Evolutionary conservation across 306 rosid genomes (phyloP).

Genomic region (Quillaja saponaria): DNA sequence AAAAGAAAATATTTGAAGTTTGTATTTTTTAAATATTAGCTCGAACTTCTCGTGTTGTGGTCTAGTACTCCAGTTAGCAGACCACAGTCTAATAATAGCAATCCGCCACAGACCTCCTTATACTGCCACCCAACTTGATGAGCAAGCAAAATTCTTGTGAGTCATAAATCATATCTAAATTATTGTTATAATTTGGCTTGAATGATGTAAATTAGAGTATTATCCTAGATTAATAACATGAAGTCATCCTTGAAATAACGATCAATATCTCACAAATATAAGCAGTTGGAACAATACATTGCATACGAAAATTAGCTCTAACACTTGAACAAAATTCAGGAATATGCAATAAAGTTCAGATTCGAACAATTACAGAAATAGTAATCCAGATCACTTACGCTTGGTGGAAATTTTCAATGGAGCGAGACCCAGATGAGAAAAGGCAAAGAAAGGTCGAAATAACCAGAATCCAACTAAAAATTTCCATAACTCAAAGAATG

Average conservation of each 20-base stretch:
- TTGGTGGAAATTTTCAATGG: slow-evolving; percentile 59
- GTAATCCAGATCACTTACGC: slow-evolving; percentile 56
- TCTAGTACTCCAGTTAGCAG: no score
- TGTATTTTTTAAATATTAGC: no score
- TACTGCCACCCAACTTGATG: background rate
- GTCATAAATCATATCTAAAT: slow-evolving; percentile 10
- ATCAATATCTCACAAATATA: no score
- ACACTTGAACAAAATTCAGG: slow-evolving; percentile 10
- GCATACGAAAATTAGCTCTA: background rate
- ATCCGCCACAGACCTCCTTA: no score
- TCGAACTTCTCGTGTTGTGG: no score
- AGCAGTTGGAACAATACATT: no score
- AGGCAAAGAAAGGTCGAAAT: slow-evolving; percentile 39
- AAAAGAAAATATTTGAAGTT: no score
- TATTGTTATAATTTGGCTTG: background rate
- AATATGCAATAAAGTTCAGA: slow-evolving; percentile 9
- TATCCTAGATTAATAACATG: no score
- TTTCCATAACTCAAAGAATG: slow-evolving; percentile 43
- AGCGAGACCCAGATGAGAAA: slow-evolving; percentile 45
- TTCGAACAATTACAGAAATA: slow-evolving; percentile 11
- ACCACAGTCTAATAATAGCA: no score
- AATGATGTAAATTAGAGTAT: background rate
- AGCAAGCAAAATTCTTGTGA: background rate
- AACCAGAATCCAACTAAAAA: slow-evolving; percentile 38
- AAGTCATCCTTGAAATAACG: background rate